These are phyloP conservation scores for Parietaria judaica DNA, from an alignment of 306 rosid species.

Conservation along the genomic window DNA sequence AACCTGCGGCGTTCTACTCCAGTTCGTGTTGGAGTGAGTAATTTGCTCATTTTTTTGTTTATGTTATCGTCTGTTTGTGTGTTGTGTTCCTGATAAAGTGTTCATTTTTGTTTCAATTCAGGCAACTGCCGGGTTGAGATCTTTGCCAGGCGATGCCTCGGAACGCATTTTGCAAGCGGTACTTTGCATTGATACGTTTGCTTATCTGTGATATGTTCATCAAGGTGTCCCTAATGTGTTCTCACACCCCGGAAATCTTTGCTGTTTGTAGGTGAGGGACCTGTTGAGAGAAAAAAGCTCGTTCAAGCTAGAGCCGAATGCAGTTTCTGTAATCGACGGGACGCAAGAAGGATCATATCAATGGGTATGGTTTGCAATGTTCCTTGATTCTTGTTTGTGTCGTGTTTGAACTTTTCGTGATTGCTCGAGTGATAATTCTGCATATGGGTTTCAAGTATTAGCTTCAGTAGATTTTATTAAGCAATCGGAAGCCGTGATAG, in stretches of 20 bases:
- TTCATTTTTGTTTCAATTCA: slow-evolving; percentile 26
- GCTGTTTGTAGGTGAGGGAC: slow-evolving; percentile 59
- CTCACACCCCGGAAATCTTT: slow-evolving; percentile 7
- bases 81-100: slow-evolving; percentile 1
- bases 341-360: slow-evolving; percentile 90
- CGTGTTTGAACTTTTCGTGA: neutral
- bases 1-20: slow-evolving; percentile 66
- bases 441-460: too few species aligned
- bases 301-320: slow-evolving; percentile 43
- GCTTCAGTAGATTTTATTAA: too few species aligned
- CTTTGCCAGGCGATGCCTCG: slow-evolving; percentile 72
- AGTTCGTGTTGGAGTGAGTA: slow-evolving; percentile 89
- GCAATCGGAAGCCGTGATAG: too few species aligned
- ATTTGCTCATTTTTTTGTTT: neutral
- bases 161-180: slow-evolving; percentile 88
- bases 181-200: slow-evolving; percentile 6
- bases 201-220: neutral
- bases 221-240: slow-evolving; percentile 1
- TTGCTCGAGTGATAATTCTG: too few species aligned
- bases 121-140: slow-evolving; percentile 97
- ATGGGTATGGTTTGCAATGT: slow-evolving; percentile 63
- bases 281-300: slow-evolving; percentile 53
- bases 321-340: slow-evolving; percentile 87
- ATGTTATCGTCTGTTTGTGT: neutral
- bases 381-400: neutral